Conservation (phyloP, 2,329 filamentous ascomycete genomes). For the Aspergillus pseudonomiae region DNA sequence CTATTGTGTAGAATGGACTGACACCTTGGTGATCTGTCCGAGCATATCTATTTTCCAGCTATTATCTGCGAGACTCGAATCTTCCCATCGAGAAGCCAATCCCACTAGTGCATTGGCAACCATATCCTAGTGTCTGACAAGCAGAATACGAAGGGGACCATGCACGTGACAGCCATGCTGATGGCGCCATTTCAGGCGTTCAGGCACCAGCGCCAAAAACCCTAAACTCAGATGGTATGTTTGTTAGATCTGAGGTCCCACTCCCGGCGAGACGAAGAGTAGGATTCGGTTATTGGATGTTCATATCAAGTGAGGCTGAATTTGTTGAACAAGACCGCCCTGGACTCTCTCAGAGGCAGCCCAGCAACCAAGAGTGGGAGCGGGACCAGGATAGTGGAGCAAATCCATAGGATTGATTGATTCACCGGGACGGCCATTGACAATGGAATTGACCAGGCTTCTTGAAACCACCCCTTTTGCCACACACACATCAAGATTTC, state of each 20-base stretch:
- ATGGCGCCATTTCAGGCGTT: slow-evolving; percentile 4
- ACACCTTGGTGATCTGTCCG: background rate
- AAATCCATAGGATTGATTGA: slow-evolving; percentile 8
- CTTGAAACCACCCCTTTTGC: background rate
- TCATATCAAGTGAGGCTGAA: background rate
- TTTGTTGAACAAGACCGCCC: background rate
- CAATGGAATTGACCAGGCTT: slow-evolving; percentile 1
- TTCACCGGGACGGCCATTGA: slow-evolving; percentile 10
- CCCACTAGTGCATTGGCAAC: background rate
- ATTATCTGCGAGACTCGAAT: background rate
- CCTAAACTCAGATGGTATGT: background rate
- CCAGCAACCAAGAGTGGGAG: slow-evolving; percentile 3
- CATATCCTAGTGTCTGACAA: background rate
- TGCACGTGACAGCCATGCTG: background rate
- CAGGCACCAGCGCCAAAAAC: background rate
- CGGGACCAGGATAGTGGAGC: slow-evolving; percentile 6
- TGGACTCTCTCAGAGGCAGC: background rate
- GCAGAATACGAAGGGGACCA: background rate
- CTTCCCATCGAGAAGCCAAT: background rate
- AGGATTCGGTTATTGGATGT: background rate
- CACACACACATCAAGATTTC: background rate
- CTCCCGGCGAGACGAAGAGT: background rate
- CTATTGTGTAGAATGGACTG: background rate
- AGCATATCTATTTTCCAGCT: background rate
- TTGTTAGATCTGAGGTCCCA: background rate